Percentiles rank a stretch among this genome's conserved stretches.
Conservation (phyloP, 768 basidiomycete species). For the Mycena floridula region DNA sequence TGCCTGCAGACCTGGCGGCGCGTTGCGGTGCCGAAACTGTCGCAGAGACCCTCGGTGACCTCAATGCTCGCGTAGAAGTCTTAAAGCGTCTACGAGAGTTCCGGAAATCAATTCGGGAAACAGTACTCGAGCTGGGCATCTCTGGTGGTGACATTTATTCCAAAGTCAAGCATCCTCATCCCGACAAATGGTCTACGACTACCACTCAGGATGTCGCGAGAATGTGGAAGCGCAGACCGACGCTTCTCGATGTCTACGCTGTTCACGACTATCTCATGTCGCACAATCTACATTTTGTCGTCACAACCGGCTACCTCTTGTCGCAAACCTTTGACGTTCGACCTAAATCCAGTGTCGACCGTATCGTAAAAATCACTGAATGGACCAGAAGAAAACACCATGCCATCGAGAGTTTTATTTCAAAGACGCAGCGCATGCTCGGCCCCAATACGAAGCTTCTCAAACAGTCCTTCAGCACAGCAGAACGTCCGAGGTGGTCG, state of each 20-base stretch:
- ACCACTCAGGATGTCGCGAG: slow-evolving; percentile 49
- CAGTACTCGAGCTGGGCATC: slow-evolving; percentile 21
- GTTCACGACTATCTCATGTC: slow-evolving; percentile 64
- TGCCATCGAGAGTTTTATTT: slow-evolving; percentile 41
- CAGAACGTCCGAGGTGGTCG: slow-evolving; percentile 22
- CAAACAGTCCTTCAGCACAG: slow-evolving; percentile 18
- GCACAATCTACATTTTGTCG: slow-evolving; percentile 44
- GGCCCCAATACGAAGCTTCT: slow-evolving; percentile 21
- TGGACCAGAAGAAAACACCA: slow-evolving; percentile 39
- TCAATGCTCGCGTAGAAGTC: slow-evolving; percentile 58
- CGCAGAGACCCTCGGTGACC: slow-evolving; percentile 27
- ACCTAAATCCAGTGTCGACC: slow-evolving; percentile 48
- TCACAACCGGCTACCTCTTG: slow-evolving; percentile 38
- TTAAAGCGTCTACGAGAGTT: slow-evolving; percentile 54
- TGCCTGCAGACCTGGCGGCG: slow-evolving; percentile 34
- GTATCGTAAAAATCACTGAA: slow-evolving; percentile 37
- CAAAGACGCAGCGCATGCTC: slow-evolving; percentile 43
- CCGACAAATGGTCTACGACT: slow-evolving; percentile 47
- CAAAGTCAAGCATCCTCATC: slow-evolving; percentile 35
- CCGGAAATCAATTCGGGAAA: slow-evolving; percentile 39
- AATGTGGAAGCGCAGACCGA: slow-evolving; percentile 31
- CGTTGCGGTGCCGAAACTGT: slow-evolving; percentile 37
- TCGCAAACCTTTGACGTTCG: slow-evolving; percentile 57
- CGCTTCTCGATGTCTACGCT: slow-evolving; percentile 31
- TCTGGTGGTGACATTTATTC: slow-evolving; percentile 35